Evolutionary conservation across 768 basidiomycete genomes (phyloP), one percentile per base, ranked within the genome.

Genomic region (Crucibulum laeve): DNA sequence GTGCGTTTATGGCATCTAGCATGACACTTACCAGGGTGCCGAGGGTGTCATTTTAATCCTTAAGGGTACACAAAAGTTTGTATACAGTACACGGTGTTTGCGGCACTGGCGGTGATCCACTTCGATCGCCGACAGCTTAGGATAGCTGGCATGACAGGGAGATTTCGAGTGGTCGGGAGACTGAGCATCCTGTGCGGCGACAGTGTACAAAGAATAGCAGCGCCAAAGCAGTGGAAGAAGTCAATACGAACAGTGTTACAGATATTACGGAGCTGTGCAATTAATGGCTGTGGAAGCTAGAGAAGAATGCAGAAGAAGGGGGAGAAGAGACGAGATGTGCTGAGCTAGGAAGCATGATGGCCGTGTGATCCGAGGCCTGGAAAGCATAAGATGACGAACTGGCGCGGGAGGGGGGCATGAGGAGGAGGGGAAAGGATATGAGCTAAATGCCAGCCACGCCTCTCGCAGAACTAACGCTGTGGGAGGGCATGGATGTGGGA

Each of bases 311-410:
- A 8, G 17, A 14, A 36, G 2, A 7, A 35, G 41, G 19, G 34
- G 45, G 44, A 32, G 39, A 44, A 46, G 45, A 40, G 43, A 41
- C 21, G 18, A n/a, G n/a, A n/a, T n/a, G n/a, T n/a, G n/a, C n/a
- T n/a, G n/a, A n/a, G n/a, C n/a, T n/a, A n/a, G 44, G 44, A 30
- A 38, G 39, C 35, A 34, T 47, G 54, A 44, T 48, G 45, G 55
- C 54, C 50, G 62, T 19, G 40, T 47, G 54, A 55, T 55, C 57
- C 49, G 57, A 58, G 51, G 55, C 46, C 36, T 35, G 22, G 40
- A 43, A 34, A 36, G 26, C 15, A 34, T 33, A 21, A 42, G 15
- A 10, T 21, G 25, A n/a, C 25, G 26, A 43, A 40, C 38, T 43
- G 24, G 40, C 30, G 19, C 28, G 28, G 28, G 8, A 30, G 38